Percentiles rank a stretch among this genome's conserved stretches.
phyloP scores from a whole-genome alignment of 2,329 filamentous ascomycete genomes.

The Pezizomycotina sp. region DNA sequence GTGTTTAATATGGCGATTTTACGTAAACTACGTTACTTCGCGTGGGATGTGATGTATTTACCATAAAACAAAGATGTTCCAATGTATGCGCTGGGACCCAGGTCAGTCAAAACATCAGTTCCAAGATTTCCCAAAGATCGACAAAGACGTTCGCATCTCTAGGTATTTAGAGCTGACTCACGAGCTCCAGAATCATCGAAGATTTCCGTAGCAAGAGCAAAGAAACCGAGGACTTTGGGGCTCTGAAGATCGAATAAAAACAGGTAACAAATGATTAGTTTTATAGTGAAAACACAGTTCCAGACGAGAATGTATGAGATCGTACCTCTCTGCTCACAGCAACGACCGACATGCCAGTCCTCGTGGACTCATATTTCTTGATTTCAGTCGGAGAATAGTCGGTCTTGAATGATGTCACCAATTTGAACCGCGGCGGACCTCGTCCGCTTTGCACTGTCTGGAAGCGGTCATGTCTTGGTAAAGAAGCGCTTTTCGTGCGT shows the following conservation, averaged over 20 bases:
- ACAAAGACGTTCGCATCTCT: not conserved
- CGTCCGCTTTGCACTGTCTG: constrained; percentile 20
- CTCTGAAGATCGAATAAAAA: too few relatives aligned
- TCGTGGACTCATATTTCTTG: constrained; percentile 87
- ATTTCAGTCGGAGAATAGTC: constrained; percentile 80
- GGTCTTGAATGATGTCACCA: constrained; percentile 67
- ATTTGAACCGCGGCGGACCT: constrained; percentile 47
- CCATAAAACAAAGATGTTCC: constrained; percentile 39
- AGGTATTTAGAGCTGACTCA: constrained; percentile 20
- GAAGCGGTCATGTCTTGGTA: constrained; percentile 31
- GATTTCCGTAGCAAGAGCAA: constrained; percentile 90
- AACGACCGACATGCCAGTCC: constrained; percentile 86
- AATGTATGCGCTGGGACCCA: constrained; percentile 32
- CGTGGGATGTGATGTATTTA: constrained; percentile 12
- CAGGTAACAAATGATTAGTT: too few relatives aligned
- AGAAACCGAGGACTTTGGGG: constrained; percentile 90
- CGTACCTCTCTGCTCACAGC: constrained; percentile 77
- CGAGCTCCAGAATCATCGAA: constrained; percentile 87
- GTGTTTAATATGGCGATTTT: too few relatives aligned
- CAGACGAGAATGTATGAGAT: too few relatives aligned
- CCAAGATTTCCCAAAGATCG: not conserved
- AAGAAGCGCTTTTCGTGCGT: constrained; percentile 38
- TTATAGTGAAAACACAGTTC: too few relatives aligned
- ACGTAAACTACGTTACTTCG: too few relatives aligned
- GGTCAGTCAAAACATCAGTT: constrained; percentile 5